These are phyloP conservation scores for Rosa chinensis DNA, from an alignment of 306 rosid genomes.

Conservation along the genomic window DNA sequence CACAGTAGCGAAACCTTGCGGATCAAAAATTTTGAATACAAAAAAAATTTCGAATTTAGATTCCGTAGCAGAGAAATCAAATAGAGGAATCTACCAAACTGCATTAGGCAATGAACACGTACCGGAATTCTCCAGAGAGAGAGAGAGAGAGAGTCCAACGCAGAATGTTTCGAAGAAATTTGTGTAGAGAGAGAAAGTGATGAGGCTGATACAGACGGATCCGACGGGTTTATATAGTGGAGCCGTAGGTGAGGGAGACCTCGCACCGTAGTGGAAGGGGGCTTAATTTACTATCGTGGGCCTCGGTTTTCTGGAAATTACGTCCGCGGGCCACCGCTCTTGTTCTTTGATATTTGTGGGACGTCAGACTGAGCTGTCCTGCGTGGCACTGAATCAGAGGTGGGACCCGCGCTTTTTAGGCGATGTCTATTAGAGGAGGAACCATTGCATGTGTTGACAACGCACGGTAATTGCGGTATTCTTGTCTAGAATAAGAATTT, in stretches of 20 bases:
- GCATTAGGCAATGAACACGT: constrained; percentile 41
- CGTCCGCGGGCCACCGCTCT: neutral
- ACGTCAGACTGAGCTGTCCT: constrained; percentile 15
- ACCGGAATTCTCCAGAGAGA: constrained; percentile 4
- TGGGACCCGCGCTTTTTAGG: constrained; percentile 31
- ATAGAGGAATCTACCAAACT: constrained; percentile 26
- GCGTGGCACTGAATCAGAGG: constrained; percentile 58
- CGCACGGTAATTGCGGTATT: neutral
- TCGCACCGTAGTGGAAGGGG: constrained; percentile 2
- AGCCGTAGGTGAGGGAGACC: constrained; percentile 29
- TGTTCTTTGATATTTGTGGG: neutral
- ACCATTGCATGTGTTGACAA: neutral
- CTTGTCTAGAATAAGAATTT: neutral
- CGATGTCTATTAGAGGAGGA: neutral
- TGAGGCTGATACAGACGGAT: neutral
- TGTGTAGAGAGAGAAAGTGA: neutral
- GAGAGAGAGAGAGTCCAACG: constrained; percentile 10
- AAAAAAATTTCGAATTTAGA: neutral
- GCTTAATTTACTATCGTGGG: neutral
- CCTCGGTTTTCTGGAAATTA: neutral
- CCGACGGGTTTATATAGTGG: constrained; percentile 27
- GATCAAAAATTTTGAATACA: neutral
- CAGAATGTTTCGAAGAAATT: neutral
- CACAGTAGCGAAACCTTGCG: neutral
- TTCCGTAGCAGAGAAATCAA: neutral